Evolutionary conservation across 345 rosid species (phyloP), one percentile per base, ranked within the genome.

Genomic region (Draba incana): DNA sequence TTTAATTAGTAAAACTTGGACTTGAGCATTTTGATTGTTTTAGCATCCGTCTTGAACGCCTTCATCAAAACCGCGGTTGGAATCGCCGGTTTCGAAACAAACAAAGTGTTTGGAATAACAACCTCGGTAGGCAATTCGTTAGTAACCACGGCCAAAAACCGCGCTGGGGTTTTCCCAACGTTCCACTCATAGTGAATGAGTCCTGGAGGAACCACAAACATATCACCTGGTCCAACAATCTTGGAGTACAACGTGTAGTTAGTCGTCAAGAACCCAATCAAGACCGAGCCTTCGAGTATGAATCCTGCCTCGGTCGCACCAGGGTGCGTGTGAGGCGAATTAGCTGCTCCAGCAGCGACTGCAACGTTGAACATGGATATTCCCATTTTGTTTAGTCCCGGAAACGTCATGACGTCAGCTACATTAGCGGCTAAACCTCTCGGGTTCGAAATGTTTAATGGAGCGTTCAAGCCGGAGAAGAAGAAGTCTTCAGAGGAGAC

Each of bases 281-380:
- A 81, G 49, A 89, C 79, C 82, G 62, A 80, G 64, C 91, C 95
- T 74, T 75, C 8, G 16, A 84, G 47, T 45, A 89, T 78, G 41
- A 84, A 27, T 5, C 85, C 89, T 0, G 84, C 64, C 79, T 85
- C 91, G 0, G 85, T 59, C 0, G 84, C 81, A 0, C 87, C 84
- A 1, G 87, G 91, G 70, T 89, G 89, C 0, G 75, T 70, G 78
- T 86, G 94, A 57, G 94, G 94, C 0, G 92, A 81, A 75, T 87
- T 89, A 64, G 83, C n/a, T 16, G 80, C 86, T 0, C 86, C 85
- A 0, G 82, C 79, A 3, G 77, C 88, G 5, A 83, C 54, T 42
- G 76, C 89, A 2, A 87, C 88, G 6, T 90, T 77, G 77, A 81
- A 84, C 89, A 82, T 87, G 2, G 98, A 71, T 13, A 92, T 70